Evolutionary conservation across 2,329 filamentous ascomycete genomes (phyloP).

Genomic region (Drechslera avenae): DNA sequence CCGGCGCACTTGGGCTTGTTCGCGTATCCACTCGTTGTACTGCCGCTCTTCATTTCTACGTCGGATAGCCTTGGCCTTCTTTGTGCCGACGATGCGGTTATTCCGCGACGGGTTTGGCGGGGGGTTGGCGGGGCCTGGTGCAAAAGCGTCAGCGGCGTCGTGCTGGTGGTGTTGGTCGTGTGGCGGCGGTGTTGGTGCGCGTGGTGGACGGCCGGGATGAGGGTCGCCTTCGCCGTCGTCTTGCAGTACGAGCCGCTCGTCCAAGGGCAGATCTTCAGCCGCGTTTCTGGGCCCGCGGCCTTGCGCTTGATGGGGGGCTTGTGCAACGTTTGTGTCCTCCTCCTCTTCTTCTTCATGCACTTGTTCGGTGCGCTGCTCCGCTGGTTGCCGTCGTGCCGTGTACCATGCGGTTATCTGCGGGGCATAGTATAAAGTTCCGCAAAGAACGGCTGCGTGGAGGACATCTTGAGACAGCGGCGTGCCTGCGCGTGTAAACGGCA

Average conservation of each 20-base stretch:
- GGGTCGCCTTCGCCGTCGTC: conserved; percentile 22
- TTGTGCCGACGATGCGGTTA: conserved; percentile 51
- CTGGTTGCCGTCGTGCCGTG: conserved; percentile 25
- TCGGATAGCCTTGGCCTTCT: conserved; percentile 57
- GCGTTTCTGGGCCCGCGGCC: neutral
- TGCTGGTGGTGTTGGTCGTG: conserved; percentile 3
- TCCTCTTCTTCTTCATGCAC: neutral
- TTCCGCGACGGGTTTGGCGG: conserved; percentile 17
- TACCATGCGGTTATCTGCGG: conserved; percentile 53
- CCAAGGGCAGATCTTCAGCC: conserved; percentile 27
- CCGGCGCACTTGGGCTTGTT: conserved; percentile 54
- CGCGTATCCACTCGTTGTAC: conserved; percentile 57
- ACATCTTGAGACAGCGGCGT: conserved; percentile 56
- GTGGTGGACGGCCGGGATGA: neutral
- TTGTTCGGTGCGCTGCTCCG: neutral
- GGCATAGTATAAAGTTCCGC: conserved; percentile 53
- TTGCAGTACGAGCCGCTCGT: conserved; percentile 34
- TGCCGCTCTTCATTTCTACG: conserved; percentile 51
- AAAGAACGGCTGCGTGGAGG: conserved; percentile 52
- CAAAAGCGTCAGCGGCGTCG: conserved; percentile 19
- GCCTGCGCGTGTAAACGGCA: conserved; percentile 55
- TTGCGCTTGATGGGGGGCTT: neutral
- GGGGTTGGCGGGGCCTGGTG: conserved; percentile 42
- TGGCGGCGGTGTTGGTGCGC: neutral
- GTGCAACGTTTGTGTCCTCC: neutral